These are phyloP conservation scores for Leccinum subtestaceum DNA, from an alignment of 768 basidiomycete species.

Conservation along the genomic window DNA sequence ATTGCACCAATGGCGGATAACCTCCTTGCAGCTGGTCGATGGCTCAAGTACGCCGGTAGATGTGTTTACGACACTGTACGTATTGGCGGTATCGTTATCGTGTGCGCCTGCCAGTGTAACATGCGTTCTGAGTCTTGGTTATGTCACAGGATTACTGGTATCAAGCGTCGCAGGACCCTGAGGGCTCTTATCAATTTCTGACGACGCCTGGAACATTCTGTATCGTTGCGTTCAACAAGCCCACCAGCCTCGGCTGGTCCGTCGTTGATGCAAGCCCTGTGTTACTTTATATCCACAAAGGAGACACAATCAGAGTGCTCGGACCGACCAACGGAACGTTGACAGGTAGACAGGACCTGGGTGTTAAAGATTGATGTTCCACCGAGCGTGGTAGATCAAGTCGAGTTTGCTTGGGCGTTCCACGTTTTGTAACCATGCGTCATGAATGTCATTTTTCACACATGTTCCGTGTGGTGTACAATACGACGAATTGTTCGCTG, in stretches of 20 bases:
- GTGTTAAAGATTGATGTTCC: constrained; percentile 30
- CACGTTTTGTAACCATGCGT: constrained; percentile 29
- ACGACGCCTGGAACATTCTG: constrained; percentile 52
- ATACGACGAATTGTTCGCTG: neutral
- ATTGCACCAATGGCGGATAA: constrained; percentile 46
- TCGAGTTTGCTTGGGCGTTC: constrained; percentile 43
- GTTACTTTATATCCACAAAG: constrained; percentile 41
- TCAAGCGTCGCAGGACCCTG: constrained; percentile 39
- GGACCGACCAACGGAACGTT: constrained; percentile 20
- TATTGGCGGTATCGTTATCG: neutral
- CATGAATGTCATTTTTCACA: neutral
- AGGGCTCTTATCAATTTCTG: constrained; percentile 42
- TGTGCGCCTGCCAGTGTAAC: neutral
- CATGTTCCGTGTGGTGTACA: neutral
- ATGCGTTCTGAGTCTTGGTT: neutral
- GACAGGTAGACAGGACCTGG: constrained; percentile 15
- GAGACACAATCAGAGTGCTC: constrained; percentile 44
- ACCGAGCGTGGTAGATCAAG: constrained; percentile 19
- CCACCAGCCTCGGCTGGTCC: constrained; percentile 12
- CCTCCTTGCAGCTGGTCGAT: constrained; percentile 49
- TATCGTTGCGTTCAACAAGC: constrained; percentile 42
- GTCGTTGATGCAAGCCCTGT: constrained; percentile 34
- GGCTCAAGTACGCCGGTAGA: constrained; percentile 48
- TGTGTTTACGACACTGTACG: constrained; percentile 54
- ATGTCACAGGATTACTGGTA: constrained; percentile 47